Evolutionary conservation across 2,329 filamentous ascomycete genomes (phyloP).

Genomic region (Aaosphaeria arxii): DNA sequence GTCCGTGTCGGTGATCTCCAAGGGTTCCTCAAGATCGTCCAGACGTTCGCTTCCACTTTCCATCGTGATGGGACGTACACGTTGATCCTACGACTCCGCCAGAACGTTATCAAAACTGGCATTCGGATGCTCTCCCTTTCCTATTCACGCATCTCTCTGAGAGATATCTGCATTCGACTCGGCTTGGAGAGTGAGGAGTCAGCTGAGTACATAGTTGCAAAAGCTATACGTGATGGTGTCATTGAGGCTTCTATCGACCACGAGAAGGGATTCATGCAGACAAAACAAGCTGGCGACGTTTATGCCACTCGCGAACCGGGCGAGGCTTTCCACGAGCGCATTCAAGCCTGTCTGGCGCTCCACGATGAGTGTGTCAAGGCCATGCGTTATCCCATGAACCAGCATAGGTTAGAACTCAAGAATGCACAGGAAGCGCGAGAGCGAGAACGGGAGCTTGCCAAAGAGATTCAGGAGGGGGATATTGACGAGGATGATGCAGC

Average conservation of each 20-base stretch:
- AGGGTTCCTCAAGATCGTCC: constrained; percentile 85
- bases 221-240: constrained; percentile 95
- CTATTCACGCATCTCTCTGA: constrained; percentile 93
- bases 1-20: constrained; percentile 95
- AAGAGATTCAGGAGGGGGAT: constrained; percentile 98
- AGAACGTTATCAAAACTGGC: constrained; percentile 99
- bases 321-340: constrained; percentile 96
- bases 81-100: constrained; percentile 86
- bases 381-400: constrained; percentile 99
- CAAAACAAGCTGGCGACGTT: constrained; percentile 91
- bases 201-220: constrained; percentile 98
- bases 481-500: constrained; percentile 95
- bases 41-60: constrained; percentile 78
- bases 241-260: constrained; percentile 94
- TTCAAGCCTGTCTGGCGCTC: constrained; percentile 82
- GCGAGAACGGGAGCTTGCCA: constrained; percentile 92
- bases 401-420: constrained; percentile 94
- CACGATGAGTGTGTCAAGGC: constrained; percentile 99
- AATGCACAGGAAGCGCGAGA: constrained; percentile 98
- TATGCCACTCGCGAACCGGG: constrained; percentile 94
- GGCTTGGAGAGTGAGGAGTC: constrained; percentile 95
- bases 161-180: constrained; percentile 94
- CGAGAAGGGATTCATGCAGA: constrained; percentile 97
- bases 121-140: constrained; percentile 99
- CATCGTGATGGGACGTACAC: constrained; percentile 93